phyloP scores from a whole-genome alignment of 805 yeast genomes.

The Diddensiella caesifluorescens region DNA sequence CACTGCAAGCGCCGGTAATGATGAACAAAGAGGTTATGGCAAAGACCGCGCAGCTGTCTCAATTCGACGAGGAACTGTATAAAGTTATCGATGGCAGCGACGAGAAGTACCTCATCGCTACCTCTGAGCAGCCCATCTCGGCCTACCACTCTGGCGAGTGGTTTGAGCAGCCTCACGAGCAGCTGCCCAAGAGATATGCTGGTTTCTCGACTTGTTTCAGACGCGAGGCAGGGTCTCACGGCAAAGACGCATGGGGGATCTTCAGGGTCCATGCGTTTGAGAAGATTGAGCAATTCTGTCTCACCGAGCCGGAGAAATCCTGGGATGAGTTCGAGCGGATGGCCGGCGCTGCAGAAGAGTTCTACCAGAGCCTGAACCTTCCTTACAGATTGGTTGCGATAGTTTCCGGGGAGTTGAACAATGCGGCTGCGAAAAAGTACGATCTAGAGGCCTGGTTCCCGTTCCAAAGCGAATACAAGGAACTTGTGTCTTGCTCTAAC shows the following conservation, averaged over 20 bases:
- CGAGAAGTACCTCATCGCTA: constrained; percentile 95
- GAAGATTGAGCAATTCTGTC: constrained; percentile 92
- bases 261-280: constrained; percentile 98
- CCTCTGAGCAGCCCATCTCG: constrained; percentile 98
- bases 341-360: constrained; percentile 87
- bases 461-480: constrained; percentile 96
- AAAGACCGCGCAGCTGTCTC: constrained; percentile 95
- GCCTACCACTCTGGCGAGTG: constrained; percentile 97
- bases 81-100: constrained; percentile 96
- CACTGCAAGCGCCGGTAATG: constrained; percentile 98
- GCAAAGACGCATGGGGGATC: constrained; percentile 99
- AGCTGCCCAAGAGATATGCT: constrained; percentile 92
- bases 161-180: constrained; percentile 97
- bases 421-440: constrained; percentile 98
- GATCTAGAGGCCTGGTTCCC: constrained; percentile 99
- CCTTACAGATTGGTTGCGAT: constrained; percentile 98
- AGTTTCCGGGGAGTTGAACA: constrained; percentile 97
- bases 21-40: constrained; percentile 99
- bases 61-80: constrained; percentile 96
- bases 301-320: constrained; percentile 96
- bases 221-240: constrained; percentile 99
- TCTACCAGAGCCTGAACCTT: constrained; percentile 82
- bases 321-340: constrained; percentile 97
- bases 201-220: constrained; percentile 99
- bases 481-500: constrained; percentile 96